phyloP scores from a whole-genome alignment of 1,284 basidiomycete genomes.

The Pseudozyma pruni region DNA sequence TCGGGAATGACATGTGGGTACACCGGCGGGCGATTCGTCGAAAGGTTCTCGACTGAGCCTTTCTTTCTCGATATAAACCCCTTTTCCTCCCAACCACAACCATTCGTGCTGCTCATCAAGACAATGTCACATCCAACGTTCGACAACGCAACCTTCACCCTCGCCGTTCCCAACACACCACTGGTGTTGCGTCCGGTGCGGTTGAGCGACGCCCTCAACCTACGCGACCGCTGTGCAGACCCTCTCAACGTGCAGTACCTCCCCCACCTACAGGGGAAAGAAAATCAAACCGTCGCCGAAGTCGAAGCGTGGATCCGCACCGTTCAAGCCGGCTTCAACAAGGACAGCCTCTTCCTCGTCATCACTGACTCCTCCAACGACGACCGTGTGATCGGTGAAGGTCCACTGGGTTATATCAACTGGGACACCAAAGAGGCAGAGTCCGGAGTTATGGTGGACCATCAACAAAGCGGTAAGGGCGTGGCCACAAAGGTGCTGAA shows the following conservation, averaged over 20 bases:
- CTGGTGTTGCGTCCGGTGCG: conserved; percentile 18
- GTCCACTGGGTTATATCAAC: conserved; percentile 27
- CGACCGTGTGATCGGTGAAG: conserved; percentile 24
- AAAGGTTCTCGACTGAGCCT: too few species aligned
- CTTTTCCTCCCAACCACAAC: not conserved
- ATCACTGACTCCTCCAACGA: conserved; percentile 8
- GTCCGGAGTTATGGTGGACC: conserved; percentile 31
- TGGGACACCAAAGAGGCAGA: conserved; percentile 19
- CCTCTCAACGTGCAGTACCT: conserved; percentile 23
- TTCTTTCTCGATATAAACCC: not conserved
- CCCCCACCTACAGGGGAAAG: conserved; percentile 32
- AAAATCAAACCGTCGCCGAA: conserved; percentile 20
- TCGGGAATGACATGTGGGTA: too few species aligned
- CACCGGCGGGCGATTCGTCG: too few species aligned
- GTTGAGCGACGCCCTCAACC: conserved; percentile 26
- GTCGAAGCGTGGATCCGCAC: conserved; percentile 24
- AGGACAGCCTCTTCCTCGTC: conserved; percentile 35
- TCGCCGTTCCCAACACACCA: not conserved
- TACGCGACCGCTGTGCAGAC: conserved; percentile 32
- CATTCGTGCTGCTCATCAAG: too few species aligned
- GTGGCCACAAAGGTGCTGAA: conserved; percentile 25
- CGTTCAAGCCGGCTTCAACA: conserved; percentile 31
- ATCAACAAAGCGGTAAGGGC: conserved; percentile 10
- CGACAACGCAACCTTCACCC: conserved; percentile 14
- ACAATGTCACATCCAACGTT: conserved; percentile 26